Evolutionary conservation across 169 alveolate species (phyloP).

Genomic region (Plasmodium gonderi): DNA sequence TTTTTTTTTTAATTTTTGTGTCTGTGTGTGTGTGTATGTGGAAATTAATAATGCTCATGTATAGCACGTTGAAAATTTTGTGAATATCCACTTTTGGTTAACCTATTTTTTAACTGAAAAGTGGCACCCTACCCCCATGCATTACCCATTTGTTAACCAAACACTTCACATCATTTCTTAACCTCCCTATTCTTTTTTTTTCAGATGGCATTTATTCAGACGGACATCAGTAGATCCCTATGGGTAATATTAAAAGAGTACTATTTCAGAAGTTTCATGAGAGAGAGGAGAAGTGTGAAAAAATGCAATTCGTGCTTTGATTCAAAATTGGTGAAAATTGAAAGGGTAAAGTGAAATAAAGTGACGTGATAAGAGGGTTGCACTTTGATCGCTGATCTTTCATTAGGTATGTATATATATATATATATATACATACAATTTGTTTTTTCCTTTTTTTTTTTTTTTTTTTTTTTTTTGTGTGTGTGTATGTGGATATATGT

Average conservation of each 20-base stretch:
- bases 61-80: too few relatives aligned
- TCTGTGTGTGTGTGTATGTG: too few relatives aligned
- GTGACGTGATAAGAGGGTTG: not conserved
- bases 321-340: slow-evolving; percentile 30
- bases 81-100: too few relatives aligned
- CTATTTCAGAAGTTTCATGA: slow-evolving; percentile 49
- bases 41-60: too few relatives aligned
- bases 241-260: slow-evolving; percentile 70
- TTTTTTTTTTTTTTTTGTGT: slow-evolving; percentile 1
- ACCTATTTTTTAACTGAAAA: too few relatives aligned
- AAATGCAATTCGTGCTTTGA: slow-evolving; percentile 4
- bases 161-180: not conserved
- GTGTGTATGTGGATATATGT: too few relatives aligned
- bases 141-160: not conserved
- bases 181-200: not conserved
- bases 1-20: too few relatives aligned
- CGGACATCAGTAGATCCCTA: slow-evolving; percentile 61
- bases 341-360: slow-evolving; percentile 28
- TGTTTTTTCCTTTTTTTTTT: not conserved
- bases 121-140: too few relatives aligned
- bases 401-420: too few relatives aligned
- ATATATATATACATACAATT: too few relatives aligned
- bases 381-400: too few relatives aligned
- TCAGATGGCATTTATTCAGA: slow-evolving; percentile 69
- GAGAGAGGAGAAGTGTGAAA: slow-evolving; percentile 5